Evolutionary conservation across 176 grass and related monocot species (phyloP), one percentile per base, ranked within the genome.

Genomic region (Thalia dealbata): DNA sequence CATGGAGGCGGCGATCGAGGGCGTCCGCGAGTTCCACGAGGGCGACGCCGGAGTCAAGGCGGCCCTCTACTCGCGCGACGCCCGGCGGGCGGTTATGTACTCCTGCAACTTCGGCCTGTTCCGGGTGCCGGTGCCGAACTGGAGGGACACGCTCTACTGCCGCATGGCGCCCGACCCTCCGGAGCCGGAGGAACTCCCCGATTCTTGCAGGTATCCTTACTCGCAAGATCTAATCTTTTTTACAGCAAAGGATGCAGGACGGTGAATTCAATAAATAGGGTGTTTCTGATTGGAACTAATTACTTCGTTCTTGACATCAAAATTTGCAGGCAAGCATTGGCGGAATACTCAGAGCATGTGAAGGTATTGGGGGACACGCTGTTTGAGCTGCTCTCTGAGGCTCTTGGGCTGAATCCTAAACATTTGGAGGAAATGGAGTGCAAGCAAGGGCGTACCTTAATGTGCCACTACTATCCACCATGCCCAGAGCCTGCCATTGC

Each of bases 401-500:
- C 79, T 8, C 87, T 93, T 26, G 91, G 84, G 22, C 82, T 95
- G 1, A 73, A 78, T 3, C 45, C 76, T 16, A 83, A 70, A 38
- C 89, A 85, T 35, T 27, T 93, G 23, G 68, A 59, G 0, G 84
- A 93, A 23, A 89, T 89, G 0, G 86, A 87, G 6, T 93, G 84
- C 73, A 83, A 85, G 35, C 78, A 87, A 62, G 87, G 78, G 10
- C 84, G 84, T 60, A 76, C 83, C 25, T 32, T 93, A 24, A 14
- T 89, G 11, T 73, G 65, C 18, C 87, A 93, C 61, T 93, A 89
- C 18, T 93, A 85, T 52, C 91, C 91, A 51, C 84, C 84, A 0
- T 93, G 91, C 26, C 91, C 87, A 0, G 73, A 89, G 76, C 91
- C 91, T 44, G 81, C 89, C 41, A 69, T 87, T 2, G 77, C 90